These are phyloP conservation scores for Coemansia sp. DNA, from an alignment of 192 early-diverging fungal genomes.

Conservation along the genomic window DNA sequence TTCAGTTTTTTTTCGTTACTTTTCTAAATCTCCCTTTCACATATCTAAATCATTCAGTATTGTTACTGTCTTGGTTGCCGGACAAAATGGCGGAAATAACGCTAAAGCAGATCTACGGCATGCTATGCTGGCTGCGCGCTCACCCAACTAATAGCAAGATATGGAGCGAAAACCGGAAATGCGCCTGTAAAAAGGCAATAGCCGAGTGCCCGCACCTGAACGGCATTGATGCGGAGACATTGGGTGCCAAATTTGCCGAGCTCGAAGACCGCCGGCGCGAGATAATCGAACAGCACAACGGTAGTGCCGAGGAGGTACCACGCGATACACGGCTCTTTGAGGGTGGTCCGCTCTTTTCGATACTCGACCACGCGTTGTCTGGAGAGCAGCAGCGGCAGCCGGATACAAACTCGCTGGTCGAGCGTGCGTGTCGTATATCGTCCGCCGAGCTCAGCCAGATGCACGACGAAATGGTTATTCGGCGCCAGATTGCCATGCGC, in stretches of 20 bases:
- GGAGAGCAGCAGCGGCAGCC: not conserved
- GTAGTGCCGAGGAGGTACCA: slow-evolving; percentile 16
- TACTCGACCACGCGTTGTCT: slow-evolving; percentile 27
- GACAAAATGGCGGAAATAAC: slow-evolving; percentile 1
- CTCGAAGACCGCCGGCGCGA: slow-evolving; percentile 8
- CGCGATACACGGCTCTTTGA: slow-evolving; percentile 27
- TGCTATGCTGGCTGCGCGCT: slow-evolving; percentile 44
- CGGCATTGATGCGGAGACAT: slow-evolving; percentile 6
- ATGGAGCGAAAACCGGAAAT: slow-evolving; percentile 20
- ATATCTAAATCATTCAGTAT: too few relatives aligned
- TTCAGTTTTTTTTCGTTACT: too few relatives aligned
- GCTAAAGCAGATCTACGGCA: slow-evolving; percentile 32
- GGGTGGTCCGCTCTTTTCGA: slow-evolving; percentile 36
- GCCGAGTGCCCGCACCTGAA: slow-evolving; percentile 30
- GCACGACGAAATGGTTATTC: slow-evolving; percentile 30
- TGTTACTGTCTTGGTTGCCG: too few relatives aligned
- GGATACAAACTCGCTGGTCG: not conserved
- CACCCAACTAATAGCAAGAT: slow-evolving; percentile 18
- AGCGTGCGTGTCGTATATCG: slow-evolving; percentile 22
- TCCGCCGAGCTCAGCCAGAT: slow-evolving; percentile 27
- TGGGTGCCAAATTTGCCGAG: slow-evolving; percentile 18
- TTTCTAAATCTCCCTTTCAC: too few relatives aligned
- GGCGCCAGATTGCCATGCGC: slow-evolving; percentile 32
- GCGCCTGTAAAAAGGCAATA: slow-evolving; percentile 22
- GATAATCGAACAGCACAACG: slow-evolving; percentile 9